phyloP scores from a whole-genome alignment of 1,284 basidiomycete genomes.

The Coniferiporia weirii region DNA sequence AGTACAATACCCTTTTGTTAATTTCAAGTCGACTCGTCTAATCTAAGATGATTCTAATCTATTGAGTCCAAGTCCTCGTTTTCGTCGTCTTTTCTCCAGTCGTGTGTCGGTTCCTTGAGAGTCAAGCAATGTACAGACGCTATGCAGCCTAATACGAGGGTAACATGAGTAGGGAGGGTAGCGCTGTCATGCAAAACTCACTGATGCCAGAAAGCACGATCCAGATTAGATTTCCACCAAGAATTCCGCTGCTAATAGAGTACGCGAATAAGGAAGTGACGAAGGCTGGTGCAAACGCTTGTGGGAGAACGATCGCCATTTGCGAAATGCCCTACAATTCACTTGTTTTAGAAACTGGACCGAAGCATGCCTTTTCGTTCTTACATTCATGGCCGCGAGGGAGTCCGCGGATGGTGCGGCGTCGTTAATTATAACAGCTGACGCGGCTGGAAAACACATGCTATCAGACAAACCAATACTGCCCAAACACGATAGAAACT shows the following conservation, averaged over 20 bases:
- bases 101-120: constrained; percentile 20
- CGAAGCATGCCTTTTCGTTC: not conserved
- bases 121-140: constrained; percentile 20
- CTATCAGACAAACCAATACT: not conserved
- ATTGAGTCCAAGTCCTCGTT: not conserved
- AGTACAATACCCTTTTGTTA: too few relatives aligned
- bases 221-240: constrained; percentile 13
- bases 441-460: constrained; percentile 9
- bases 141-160: constrained; percentile 7
- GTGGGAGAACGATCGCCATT: constrained; percentile 20
- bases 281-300: constrained; percentile 21
- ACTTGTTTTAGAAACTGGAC: not conserved
- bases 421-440: constrained; percentile 20
- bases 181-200: not conserved
- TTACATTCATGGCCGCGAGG: constrained; percentile 20
- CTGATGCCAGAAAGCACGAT: constrained; percentile 5
- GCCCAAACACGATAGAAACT: not conserved
- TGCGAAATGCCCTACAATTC: constrained; percentile 17
- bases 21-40: not conserved
- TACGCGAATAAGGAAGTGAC: constrained; percentile 22
- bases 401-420: constrained; percentile 20
- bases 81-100: constrained; percentile 19
- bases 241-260: constrained; percentile 17
- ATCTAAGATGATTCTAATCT: not conserved
- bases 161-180: not conserved